Conservation (phyloP, 805 yeast genomes). For the Wickerhamiella sergipiensis region DNA sequence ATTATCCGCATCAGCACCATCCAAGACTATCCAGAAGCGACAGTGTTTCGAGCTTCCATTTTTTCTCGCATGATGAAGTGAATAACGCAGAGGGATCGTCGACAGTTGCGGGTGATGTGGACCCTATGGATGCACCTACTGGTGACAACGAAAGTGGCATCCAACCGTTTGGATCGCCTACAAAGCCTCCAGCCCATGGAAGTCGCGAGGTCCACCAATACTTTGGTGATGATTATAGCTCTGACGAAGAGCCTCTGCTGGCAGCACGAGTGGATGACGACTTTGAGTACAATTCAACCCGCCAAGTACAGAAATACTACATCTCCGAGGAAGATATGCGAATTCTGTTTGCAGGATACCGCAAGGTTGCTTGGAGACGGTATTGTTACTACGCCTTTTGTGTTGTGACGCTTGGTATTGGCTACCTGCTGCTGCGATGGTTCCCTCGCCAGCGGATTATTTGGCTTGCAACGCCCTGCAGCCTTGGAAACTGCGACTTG, state of each 20-base stretch:
- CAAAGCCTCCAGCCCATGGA: not conserved
- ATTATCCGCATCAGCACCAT: not conserved
- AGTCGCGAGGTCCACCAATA: not conserved
- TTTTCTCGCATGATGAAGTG: conserved; percentile 72
- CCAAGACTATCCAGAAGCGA: not conserved
- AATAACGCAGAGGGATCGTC: conserved; percentile 74
- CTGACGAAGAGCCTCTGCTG: conserved; percentile 3
- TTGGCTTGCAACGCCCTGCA: conserved; percentile 24
- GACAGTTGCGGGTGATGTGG: conserved; percentile 43
- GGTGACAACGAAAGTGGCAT: not conserved
- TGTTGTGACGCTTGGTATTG: conserved; percentile 50
- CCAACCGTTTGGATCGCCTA: not conserved
- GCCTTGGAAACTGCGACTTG: conserved; percentile 81
- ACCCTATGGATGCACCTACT: conserved; percentile 16
- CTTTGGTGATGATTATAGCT: not conserved
- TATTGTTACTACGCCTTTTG: conserved; percentile 42
- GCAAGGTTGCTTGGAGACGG: conserved; percentile 35
- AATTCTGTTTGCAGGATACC: conserved; percentile 86
- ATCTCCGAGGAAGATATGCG: conserved; percentile 93
- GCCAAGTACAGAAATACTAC: conserved; percentile 59
- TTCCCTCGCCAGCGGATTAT: conserved; percentile 60
- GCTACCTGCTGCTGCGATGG: conserved; percentile 72
- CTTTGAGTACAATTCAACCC: conserved; percentile 16
- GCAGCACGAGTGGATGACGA: conserved; percentile 6
- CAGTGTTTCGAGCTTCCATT: conserved; percentile 36